Evolutionary conservation across 352 stramenopile species (phyloP).

Genomic region (Pythium coloratum): DNA sequence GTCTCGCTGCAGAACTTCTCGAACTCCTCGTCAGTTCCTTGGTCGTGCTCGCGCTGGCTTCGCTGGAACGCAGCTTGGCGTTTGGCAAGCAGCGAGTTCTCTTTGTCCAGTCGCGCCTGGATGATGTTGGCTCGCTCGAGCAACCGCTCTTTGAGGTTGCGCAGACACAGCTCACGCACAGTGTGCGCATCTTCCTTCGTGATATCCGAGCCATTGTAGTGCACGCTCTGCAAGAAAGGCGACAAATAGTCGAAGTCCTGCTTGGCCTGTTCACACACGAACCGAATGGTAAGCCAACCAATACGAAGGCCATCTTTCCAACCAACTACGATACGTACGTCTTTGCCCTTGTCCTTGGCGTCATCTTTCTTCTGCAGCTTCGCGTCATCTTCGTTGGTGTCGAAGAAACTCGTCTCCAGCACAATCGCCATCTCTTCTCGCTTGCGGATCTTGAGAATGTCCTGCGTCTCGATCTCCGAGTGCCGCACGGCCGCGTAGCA

Average conservation of each 20-base stretch:
- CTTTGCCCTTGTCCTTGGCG: constrained; percentile 62
- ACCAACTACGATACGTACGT: constrained; percentile 35
- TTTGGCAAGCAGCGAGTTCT: constrained; percentile 91
- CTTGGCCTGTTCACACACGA: constrained; percentile 41
- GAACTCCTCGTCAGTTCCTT: constrained; percentile 92
- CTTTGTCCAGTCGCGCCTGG: constrained; percentile 90
- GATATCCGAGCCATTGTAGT: constrained; percentile 47
- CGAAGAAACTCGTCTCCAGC: constrained; percentile 88
- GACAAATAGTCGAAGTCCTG: constrained; percentile 92
- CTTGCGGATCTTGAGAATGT: constrained; percentile 89
- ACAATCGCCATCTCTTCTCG: constrained; percentile 85
- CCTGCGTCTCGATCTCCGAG: constrained; percentile 88
- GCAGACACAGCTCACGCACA: constrained; percentile 89
- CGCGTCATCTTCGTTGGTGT: constrained; percentile 62
- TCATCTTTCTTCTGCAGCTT: constrained; percentile 67
- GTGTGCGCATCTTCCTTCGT: constrained; percentile 85
- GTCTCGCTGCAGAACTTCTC: constrained; percentile 93
- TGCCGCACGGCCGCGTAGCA: constrained; percentile 88
- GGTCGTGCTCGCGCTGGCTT: constrained; percentile 90
- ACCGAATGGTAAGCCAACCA: neutral
- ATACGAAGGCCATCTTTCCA: neutral
- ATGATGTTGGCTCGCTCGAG: constrained; percentile 95
- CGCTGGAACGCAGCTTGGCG: constrained; percentile 92
- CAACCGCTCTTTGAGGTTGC: constrained; percentile 91
- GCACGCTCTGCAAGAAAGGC: constrained; percentile 89